Evolutionary conservation across 495 filamentous ascomycete species (phyloP), one percentile per base, ranked within the genome.

Genomic region (Xylaria castorea): DNA sequence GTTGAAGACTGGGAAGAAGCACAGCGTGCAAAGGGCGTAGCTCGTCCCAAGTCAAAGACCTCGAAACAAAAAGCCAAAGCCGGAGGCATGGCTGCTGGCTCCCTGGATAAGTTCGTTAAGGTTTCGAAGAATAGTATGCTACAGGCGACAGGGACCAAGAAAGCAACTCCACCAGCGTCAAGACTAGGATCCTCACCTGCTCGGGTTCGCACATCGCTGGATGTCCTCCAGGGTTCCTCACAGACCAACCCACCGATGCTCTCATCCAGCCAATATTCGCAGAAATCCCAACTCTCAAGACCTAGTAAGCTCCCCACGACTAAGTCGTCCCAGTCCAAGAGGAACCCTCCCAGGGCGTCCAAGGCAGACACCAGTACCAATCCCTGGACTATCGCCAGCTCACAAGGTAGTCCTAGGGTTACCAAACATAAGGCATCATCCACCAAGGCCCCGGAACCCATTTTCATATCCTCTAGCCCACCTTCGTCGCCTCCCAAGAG

Each of bases 1-100:
- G 89, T 95, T 2, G 86, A 92, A 70, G 90, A 89, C 30, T 99
- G 93, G 90, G 91, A 97, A 73, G 89, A 87, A 25, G 84, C 88
- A 48, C 81, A 83, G 62, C 82, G 88, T 65, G 81, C 85, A 18
- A 91, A 88, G 74, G 71, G 67, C 58, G 69, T 76, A 9, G 62
- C 74, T 68, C 73, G 74, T 30, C 72, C 76, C 20, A 76, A 68
- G 68, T 58, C 78, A 4, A 81, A 81, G 71, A 55, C 76, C 5
- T 32, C 78, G 12, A 80, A 68, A 65, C 73, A 74, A 61, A 78
- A 74, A 51, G 58, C 74, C 7, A 83, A 81, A 68, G 58, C 64
- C 57, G 60, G 46, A 12, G 77, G 70, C n/a, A 78, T 79, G 73
- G 68, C 75, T 0, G 60, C 75, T 16, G 78, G 77, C 3, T 73